phyloP scores from a whole-genome alignment of 2,329 filamentous ascomycete species.

The Ophiostoma sp. region DNA sequence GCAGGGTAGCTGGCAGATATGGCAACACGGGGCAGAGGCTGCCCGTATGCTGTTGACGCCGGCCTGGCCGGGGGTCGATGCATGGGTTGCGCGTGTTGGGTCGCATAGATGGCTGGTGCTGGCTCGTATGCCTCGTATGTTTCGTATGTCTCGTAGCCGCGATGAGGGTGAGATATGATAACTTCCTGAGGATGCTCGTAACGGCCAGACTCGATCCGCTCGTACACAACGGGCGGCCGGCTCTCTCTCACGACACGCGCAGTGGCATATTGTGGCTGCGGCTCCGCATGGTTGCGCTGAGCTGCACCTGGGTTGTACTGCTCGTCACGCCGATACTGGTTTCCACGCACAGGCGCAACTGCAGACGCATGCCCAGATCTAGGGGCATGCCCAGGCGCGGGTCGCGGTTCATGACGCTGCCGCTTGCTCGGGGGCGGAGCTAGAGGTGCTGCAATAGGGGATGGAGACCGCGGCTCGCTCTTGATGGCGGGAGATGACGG shows the following conservation, averaged over 20 bases:
- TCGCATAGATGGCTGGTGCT: constrained; percentile 27
- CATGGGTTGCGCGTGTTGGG: constrained; percentile 34
- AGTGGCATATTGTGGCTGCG: not conserved
- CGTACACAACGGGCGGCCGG: constrained; percentile 37
- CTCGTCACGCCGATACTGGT: constrained; percentile 21
- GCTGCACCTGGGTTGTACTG: constrained; percentile 12
- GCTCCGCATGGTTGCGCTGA: not conserved
- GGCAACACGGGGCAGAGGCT: not conserved
- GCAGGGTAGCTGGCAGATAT: not conserved
- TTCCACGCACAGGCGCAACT: too few relatives aligned
- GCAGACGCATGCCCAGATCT: not conserved
- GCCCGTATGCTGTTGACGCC: not conserved
- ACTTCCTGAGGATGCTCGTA: constrained; percentile 29
- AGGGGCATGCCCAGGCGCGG: constrained; percentile 27
- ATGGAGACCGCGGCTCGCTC: constrained; percentile 59
- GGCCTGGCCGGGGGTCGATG: constrained; percentile 3
- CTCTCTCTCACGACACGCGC: constrained; percentile 28
- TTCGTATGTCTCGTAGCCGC: constrained; percentile 28
- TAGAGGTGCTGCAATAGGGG: constrained; percentile 51
- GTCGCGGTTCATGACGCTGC: constrained; percentile 45
- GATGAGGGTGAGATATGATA: not conserved
- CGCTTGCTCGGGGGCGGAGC: constrained; percentile 54
- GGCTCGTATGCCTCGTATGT: constrained; percentile 30
- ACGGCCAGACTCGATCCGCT: constrained; percentile 31
- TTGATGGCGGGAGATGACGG: constrained; percentile 54